A percentile compares a stretch with the other conserved stretches of the same genome.
Conservation (phyloP, 75 land plant species). For the Selaginella moellendorffii region DNA sequence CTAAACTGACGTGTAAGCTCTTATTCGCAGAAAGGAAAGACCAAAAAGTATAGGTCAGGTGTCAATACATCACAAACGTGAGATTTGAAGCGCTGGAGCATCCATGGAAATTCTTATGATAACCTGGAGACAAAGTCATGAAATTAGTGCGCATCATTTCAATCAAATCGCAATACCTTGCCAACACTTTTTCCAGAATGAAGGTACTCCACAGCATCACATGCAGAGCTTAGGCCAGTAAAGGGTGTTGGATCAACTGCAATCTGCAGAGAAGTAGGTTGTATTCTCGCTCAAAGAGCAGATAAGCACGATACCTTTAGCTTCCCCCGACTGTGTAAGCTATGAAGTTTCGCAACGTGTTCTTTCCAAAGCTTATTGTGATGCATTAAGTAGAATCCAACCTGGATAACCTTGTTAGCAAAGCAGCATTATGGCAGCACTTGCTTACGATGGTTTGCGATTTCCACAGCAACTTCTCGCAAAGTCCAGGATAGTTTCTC, state of each 20-base stretch:
- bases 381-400: conserved; percentile 68
- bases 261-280: conserved; percentile 28
- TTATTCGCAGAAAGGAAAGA: too few species aligned
- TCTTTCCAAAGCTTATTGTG: conserved; percentile 49
- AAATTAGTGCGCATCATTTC: too few species aligned
- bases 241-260: conserved; percentile 60
- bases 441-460: conserved; percentile 85
- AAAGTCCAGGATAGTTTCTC: conserved; percentile 59
- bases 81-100: background rate
- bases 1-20: too few species aligned
- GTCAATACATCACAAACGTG: background rate
- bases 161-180: conserved; percentile 39
- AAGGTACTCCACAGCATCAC: conserved; percentile 94
- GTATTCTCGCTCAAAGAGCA: background rate
- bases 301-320: conserved; percentile 44
- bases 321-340: conserved; percentile 45
- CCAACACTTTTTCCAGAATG: conserved; percentile 89
- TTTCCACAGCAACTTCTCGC: conserved; percentile 76
- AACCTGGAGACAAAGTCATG: background rate
- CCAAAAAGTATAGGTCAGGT: too few species aligned
- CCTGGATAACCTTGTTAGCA: conserved; percentile 25
- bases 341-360: conserved; percentile 51
- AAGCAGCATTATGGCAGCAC: background rate
- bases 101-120: background rate
- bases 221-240: conserved; percentile 50